Percentiles rank a stretch among this genome's conserved stretches.
phyloP scores from a whole-genome alignment of 2,329 filamentous ascomycete genomes.

The Trichoderma citrinoviride region DNA sequence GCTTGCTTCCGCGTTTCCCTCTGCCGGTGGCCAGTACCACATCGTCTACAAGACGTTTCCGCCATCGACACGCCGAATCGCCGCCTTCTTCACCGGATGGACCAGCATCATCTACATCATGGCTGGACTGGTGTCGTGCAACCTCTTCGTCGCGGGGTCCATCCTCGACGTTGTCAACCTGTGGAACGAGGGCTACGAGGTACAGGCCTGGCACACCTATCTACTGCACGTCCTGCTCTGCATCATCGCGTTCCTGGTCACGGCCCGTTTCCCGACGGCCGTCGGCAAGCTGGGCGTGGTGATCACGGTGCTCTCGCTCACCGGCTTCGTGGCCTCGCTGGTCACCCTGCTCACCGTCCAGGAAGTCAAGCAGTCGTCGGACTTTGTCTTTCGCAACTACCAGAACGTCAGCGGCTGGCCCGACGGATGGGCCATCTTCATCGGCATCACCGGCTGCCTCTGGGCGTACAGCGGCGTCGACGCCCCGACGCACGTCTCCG shows the following conservation, averaged over 20 bases:
- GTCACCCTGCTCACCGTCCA: slow-evolving; percentile 26
- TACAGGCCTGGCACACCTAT: slow-evolving; percentile 30
- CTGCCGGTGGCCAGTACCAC: slow-evolving; percentile 30
- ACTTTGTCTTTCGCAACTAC: slow-evolving; percentile 27
- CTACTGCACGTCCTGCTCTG: slow-evolving; percentile 28
- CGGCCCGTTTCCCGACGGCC: slow-evolving; percentile 26
- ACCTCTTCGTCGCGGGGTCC: slow-evolving; percentile 30
- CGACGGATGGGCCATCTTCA: slow-evolving; percentile 29
- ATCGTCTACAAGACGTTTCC: slow-evolving; percentile 31
- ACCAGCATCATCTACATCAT: slow-evolving; percentile 30
- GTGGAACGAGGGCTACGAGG: slow-evolving; percentile 26
- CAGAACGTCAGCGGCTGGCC: slow-evolving; percentile 29
- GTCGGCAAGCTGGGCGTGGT: slow-evolving; percentile 28
- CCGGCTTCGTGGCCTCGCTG: slow-evolving; percentile 29
- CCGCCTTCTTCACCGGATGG: slow-evolving; percentile 30
- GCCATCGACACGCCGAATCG: slow-evolving; percentile 26
- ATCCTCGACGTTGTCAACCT: slow-evolving; percentile 27
- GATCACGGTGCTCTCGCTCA: slow-evolving; percentile 27
- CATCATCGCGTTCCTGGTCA: slow-evolving; percentile 26
- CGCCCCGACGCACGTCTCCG: slow-evolving; percentile 27
- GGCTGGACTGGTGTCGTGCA: slow-evolving; percentile 29
- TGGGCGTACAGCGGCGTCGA: slow-evolving; percentile 30
- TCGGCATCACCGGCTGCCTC: slow-evolving; percentile 28
- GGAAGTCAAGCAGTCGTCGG: slow-evolving; percentile 24
- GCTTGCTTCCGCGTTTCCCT: slow-evolving; percentile 30